Evolutionary conservation across 106 monocot species (phyloP), one percentile per base, ranked within the genome.

Genomic region (Acorus calamus): DNA sequence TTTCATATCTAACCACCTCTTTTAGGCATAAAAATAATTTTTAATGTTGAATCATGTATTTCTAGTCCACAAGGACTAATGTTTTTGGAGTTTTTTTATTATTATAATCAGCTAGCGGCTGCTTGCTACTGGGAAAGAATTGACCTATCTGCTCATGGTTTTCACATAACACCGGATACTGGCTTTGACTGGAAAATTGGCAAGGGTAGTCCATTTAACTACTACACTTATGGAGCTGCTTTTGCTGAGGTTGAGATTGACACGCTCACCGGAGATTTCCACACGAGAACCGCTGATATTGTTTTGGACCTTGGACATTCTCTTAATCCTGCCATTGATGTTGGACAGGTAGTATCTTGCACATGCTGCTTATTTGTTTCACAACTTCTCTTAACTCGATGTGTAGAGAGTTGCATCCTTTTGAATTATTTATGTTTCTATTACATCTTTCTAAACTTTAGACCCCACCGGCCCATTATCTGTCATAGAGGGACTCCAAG

Each of bases 231-330:
- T 75, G 98, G 92, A 65, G 83, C 86, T 56, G 82, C 98, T 54
- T 91, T 88, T 79, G 85, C 91, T 4, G 91, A 92, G 76, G 98
- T 98, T 62, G 98, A 98, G 79, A 80, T 98, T 8, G 98, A 98
- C 59, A 81, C 85, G 2, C 60, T 98, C 62, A 92, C 98, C 11
- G 98, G 98, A 46, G 98, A 92, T 81, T 98, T 98, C 52, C 74
- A 85, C 55, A 92, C 92, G 2, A 78, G 72, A 55, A 66, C 74
- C 11, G 88, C 77, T 6, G 81, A 98, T 65, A 81, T 98, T 56
- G 67, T 98, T 49, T 92, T 98, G 98, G 98, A 98, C 69, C 83
- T 88, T 66, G 98, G 98, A 4, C 67, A 67, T 79, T 92, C 98
- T 54, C 66, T 98, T 64, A 98, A 98, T 76, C 98, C 91, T 41